Conservation (phyloP, 371 early-diverging fungal genomes). For the Chytridiales sp. region DNA sequence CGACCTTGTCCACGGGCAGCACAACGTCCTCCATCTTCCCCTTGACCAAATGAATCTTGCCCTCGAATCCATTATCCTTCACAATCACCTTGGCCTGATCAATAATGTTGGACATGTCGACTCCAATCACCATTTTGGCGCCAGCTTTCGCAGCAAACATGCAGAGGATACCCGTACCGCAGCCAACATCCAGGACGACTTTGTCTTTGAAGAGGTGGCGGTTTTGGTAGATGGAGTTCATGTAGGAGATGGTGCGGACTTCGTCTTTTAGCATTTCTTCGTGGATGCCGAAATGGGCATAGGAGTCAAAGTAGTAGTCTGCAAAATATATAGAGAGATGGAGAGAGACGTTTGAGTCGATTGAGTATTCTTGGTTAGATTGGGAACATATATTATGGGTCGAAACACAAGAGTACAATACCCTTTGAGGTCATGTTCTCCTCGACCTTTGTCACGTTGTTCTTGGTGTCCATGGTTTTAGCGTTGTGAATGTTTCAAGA, state of each 20-base stretch:
- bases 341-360: constrained; percentile 1
- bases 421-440: constrained; percentile 5
- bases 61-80: constrained; percentile 72
- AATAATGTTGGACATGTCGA: constrained; percentile 84
- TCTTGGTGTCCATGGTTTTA: too few species aligned
- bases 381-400: too few species aligned
- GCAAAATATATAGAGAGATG: not conserved
- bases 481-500: too few species aligned
- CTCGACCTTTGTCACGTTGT: not conserved
- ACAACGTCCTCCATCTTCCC: constrained; percentile 84
- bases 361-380: too few species aligned
- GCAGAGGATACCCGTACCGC: constrained; percentile 76
- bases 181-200: constrained; percentile 77
- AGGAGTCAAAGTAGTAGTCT: constrained; percentile 84
- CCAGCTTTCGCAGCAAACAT: constrained; percentile 81
- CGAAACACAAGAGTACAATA: not conserved
- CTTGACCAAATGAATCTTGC: constrained; percentile 69
- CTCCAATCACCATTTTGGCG: constrained; percentile 73
- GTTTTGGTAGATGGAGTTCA: constrained; percentile 80
- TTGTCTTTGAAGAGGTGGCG: constrained; percentile 83
- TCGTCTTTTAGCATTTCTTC: constrained; percentile 73
- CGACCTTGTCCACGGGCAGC: constrained; percentile 78
- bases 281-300: constrained; percentile 69
- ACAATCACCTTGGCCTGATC: constrained; percentile 77
- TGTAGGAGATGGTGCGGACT: constrained; percentile 78